These are phyloP conservation scores for Pyrenophora tritici-repentis DNA, from an alignment of 2,329 filamentous ascomycete species.

Conservation along the genomic window DNA sequence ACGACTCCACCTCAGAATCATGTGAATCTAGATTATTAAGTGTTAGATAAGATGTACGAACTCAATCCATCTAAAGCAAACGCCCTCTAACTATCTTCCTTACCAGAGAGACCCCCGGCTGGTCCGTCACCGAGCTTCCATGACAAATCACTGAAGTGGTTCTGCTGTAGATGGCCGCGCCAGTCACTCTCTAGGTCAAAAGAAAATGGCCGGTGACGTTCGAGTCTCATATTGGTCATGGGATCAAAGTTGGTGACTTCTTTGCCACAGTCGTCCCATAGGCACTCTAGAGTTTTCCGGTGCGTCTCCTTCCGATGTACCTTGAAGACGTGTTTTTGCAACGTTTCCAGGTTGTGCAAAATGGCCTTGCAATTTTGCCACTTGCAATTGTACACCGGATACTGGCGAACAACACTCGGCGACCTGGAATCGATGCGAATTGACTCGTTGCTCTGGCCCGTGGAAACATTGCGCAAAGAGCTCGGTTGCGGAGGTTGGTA, in stretches of 20 bases:
- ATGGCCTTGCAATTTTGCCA: conserved; percentile 63
- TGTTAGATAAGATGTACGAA: conserved; percentile 24
- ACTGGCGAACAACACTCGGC: conserved; percentile 42
- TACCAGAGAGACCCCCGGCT: conserved; percentile 60
- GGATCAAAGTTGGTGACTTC: conserved; percentile 29
- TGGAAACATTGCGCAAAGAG: conserved; percentile 23
- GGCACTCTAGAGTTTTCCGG: conserved; percentile 50
- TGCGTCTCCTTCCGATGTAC: conserved; percentile 53
- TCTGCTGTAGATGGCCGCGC: conserved; percentile 57
- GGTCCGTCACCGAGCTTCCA: conserved; percentile 66
- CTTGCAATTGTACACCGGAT: conserved; percentile 60
- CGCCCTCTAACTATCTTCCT: conserved; percentile 42
- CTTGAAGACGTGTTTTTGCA: conserved; percentile 64
- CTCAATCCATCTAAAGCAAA: background rate
- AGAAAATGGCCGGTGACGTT: conserved; percentile 26
- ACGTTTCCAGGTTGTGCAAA: conserved; percentile 65
- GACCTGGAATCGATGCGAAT: conserved; percentile 39
- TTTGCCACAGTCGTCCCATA: conserved; percentile 52
- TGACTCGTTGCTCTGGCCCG: conserved; percentile 11
- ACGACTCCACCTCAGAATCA: conserved; percentile 54
- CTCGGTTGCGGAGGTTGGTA: conserved; percentile 31
- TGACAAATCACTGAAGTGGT: conserved; percentile 60
- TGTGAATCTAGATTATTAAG: conserved; percentile 36
- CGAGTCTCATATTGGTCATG: conserved; percentile 29
- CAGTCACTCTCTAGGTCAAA: conserved; percentile 52